Evolutionary conservation across 768 basidiomycete species (phyloP), one percentile per base, ranked within the genome.

Genomic region (Termitomyces sp.): DNA sequence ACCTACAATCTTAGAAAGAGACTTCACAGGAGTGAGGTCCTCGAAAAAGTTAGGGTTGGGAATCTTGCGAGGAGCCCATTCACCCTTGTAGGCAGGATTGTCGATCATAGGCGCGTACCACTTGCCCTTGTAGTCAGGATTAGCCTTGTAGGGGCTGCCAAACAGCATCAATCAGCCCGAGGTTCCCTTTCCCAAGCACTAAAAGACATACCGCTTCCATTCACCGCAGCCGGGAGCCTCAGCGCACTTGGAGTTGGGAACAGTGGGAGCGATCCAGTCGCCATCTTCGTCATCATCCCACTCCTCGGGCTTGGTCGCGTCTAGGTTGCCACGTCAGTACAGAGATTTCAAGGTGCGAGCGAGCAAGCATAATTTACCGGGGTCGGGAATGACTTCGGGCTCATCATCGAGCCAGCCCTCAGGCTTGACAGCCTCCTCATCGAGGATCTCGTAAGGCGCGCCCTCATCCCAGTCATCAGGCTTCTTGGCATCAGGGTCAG

Each of bases 231-330:
- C 97, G 65, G 94, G 84, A 59, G 85, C 95, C 55, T 86, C 89
- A 61, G 84, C 78, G 69, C 97, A 98, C 69, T 85, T 89, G 61
- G 96, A 92, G 82, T 99, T 99, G 58, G 82, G 74, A 56, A 98
- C 79, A 56, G 85, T 85, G 31, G 97, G 95, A 7, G 95, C 82
- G 62, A 98, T 84, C 95, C 95, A 99, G 69, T 98, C 96, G 71
- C 97, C 97, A 64, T 99, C 96, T 71, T 98, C 97, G 69, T 98
- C 97, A 65, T 98, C 96, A 66, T 97, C 95, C 97, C 97, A 99
- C 73, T 99, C 97, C 70, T 99, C 97, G 6, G 97, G 97, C 79
- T 97, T 98, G 73, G 87, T 84, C 40, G 91, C 84, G 62, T 93
- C 91, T 85, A 56, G 1, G 37, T 16, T 2, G 63, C n/a, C 3